phyloP scores from a whole-genome alignment of 345 rosid species.

The Syzygium oleosum region DNA sequence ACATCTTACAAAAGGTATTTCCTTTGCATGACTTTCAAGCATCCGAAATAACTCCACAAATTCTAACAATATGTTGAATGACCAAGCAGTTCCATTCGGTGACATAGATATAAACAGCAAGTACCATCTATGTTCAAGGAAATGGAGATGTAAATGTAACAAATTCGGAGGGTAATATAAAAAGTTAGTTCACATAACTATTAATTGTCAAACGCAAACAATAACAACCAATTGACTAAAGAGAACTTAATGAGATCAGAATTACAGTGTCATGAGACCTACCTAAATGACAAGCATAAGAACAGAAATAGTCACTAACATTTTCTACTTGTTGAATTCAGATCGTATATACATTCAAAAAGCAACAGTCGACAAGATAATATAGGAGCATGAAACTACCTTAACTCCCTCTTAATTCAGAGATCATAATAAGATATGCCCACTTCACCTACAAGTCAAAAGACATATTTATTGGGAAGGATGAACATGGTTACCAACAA shows the following conservation, averaged over 20 bases:
- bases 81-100: not conserved
- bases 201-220: not conserved
- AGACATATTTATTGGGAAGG: too few species aligned
- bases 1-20: not conserved
- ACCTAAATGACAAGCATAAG: not conserved
- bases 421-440: too few species aligned
- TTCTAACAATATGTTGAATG: not conserved
- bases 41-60: not conserved
- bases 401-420: slow-evolving; percentile 93
- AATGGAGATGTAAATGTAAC: not conserved
- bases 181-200: not conserved
- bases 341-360: not conserved
- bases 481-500: too few species aligned
- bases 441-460: too few species aligned
- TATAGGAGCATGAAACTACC: slow-evolving; percentile 74
- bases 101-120: not conserved
- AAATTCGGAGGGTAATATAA: not conserved
- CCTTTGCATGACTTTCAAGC: not conserved
- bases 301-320: not conserved
- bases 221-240: not conserved
- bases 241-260: not conserved
- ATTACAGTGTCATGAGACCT: not conserved
- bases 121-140: not conserved
- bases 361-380: slow-evolving; percentile 11
- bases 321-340: not conserved